Percentiles rank a stretch among this genome's conserved stretches.
These are phyloP conservation scores for Phytopythium vexans DNA, from an alignment of 352 stramenopile species.

Conservation along the genomic window DNA sequence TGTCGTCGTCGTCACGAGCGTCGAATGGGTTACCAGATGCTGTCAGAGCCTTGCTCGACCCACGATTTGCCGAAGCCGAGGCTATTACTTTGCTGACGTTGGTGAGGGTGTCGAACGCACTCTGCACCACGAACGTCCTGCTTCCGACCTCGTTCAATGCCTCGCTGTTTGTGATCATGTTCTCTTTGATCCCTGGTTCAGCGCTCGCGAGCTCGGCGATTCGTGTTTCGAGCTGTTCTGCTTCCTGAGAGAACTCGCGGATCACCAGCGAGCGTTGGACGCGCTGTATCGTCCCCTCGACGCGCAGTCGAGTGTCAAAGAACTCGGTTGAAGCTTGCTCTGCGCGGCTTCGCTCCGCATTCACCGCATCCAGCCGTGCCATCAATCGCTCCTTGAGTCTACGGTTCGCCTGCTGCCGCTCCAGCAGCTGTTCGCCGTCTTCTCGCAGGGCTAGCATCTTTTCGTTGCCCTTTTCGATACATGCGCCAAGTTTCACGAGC, in stretches of 20 bases:
- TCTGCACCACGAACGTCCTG: constrained; percentile 18
- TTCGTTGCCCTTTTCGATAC: constrained; percentile 50
- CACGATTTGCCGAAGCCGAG: neutral
- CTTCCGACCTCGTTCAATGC: constrained; percentile 32
- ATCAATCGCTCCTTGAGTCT: constrained; percentile 26
- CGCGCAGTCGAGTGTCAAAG: constrained; percentile 54
- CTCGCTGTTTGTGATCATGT: constrained; percentile 2
- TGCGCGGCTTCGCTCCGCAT: constrained; percentile 31
- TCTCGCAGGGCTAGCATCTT: constrained; percentile 51
- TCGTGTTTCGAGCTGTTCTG: constrained; percentile 10
- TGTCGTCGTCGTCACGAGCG: neutral
- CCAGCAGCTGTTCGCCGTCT: constrained; percentile 48
- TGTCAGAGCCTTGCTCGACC: neutral
- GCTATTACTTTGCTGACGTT: neutral
- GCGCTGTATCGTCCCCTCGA: constrained; percentile 53
- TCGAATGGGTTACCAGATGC: neutral
- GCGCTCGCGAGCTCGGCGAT: constrained; percentile 29
- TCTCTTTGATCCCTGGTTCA: constrained; percentile 4
- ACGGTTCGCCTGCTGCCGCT: constrained; percentile 24
- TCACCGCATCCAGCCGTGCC: constrained; percentile 22
- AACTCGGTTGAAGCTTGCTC: constrained; percentile 35
- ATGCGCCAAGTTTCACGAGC: constrained; percentile 28
- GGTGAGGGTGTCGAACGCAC: neutral
- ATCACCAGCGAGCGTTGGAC: constrained; percentile 42
- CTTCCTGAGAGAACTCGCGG: constrained; percentile 36